Evolutionary conservation across 352 stramenopile genomes (phyloP).

Genomic region (Elongisporangium anandrum): DNA sequence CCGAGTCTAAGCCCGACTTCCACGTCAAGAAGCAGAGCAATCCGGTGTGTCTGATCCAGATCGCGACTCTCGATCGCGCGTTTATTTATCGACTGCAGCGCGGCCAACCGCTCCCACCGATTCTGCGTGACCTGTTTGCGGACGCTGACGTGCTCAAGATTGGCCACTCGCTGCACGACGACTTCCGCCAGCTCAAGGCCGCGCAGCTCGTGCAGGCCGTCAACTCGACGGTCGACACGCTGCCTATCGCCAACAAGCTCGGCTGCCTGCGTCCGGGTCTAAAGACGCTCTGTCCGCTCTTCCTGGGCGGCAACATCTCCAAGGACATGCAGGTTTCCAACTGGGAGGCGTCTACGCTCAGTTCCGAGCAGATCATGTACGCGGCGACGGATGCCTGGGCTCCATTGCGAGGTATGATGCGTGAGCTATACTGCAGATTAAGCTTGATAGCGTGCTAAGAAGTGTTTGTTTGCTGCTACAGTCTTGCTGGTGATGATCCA

Average conservation of each 20-base stretch:
- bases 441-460: too few species aligned
- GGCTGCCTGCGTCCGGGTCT: conserved; percentile 70
- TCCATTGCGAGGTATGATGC: conserved; percentile 49
- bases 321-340: conserved; percentile 88
- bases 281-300: conserved; percentile 72
- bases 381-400: conserved; percentile 79
- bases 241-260: conserved; percentile 73
- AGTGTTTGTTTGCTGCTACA: conserved; percentile 18
- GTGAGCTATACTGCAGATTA: background rate
- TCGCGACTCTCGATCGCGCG: conserved; percentile 68
- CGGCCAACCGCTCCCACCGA: conserved; percentile 40
- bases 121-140: conserved; percentile 54
- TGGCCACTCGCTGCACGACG: conserved; percentile 71
- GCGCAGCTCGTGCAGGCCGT: conserved; percentile 54
- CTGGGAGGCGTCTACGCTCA: conserved; percentile 70
- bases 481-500: conserved; percentile 79
- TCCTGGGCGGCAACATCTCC: conserved; percentile 57
- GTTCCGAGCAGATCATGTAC: conserved; percentile 68
- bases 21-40: conserved; percentile 39
- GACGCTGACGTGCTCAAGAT: conserved; percentile 66
- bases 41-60: conserved; percentile 74
- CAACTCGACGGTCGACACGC: conserved; percentile 72
- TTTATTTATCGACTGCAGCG: conserved; percentile 72
- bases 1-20: conserved; percentile 73
- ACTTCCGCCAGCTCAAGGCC: conserved; percentile 60